A percentile compares a stretch with the other conserved stretches of the same genome.
These are phyloP conservation scores for Mycena floridula DNA, from an alignment of 768 basidiomycete species.

Conservation along the genomic window DNA sequence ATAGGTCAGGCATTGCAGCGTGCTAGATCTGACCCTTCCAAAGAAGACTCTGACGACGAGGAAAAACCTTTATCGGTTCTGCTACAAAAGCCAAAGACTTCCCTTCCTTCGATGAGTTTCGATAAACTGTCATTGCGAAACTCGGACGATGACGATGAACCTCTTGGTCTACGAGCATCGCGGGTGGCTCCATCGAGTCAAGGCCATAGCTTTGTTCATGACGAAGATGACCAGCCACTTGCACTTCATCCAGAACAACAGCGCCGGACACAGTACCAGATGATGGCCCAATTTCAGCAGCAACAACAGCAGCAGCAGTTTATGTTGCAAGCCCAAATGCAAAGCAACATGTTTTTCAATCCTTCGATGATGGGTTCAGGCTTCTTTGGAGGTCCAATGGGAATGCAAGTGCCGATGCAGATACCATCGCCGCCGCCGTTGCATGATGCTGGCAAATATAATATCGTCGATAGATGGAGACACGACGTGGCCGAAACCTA, in stretches of 20 bases:
- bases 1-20: slow-evolving; percentile 50
- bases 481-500: slow-evolving; percentile 51
- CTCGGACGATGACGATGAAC: slow-evolving; percentile 54
- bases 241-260: slow-evolving; percentile 78
- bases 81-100: slow-evolving; percentile 38
- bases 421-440: slow-evolving; percentile 59
- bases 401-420: slow-evolving; percentile 34
- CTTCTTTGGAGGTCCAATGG: slow-evolving; percentile 52
- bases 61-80: slow-evolving; percentile 66
- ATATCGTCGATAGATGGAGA: slow-evolving; percentile 76
- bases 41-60: slow-evolving; percentile 47
- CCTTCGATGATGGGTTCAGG: slow-evolving; percentile 64
- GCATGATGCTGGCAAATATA: slow-evolving; percentile 61
- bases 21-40: slow-evolving; percentile 19
- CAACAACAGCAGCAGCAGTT: slow-evolving; percentile 49
- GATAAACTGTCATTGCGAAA: slow-evolving; percentile 22
- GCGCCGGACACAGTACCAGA: slow-evolving; percentile 61
- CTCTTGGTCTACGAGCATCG: slow-evolving; percentile 66
- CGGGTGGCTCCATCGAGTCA: slow-evolving; percentile 26
- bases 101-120: slow-evolving; percentile 37
- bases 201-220: slow-evolving; percentile 26
- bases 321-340: slow-evolving; percentile 75
- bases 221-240: slow-evolving; percentile 67
- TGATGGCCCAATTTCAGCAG: slow-evolving; percentile 38
- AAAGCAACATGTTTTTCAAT: slow-evolving; percentile 70